Base-by-base conservation (phyloP, 2,329 filamentous ascomycete genomes). In the Ophiostoma fasciatum region DNA sequence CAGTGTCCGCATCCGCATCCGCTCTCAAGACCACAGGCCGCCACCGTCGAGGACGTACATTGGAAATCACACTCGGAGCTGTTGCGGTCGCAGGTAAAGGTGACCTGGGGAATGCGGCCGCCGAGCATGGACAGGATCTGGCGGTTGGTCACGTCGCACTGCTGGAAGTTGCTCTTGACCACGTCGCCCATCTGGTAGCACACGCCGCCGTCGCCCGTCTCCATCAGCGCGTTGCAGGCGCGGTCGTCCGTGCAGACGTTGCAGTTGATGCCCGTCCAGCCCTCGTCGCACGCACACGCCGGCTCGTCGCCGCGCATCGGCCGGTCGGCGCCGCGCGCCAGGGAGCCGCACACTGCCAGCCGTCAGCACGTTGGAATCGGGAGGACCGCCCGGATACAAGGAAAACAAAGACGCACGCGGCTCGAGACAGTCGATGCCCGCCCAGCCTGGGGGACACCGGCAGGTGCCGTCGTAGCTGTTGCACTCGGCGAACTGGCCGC, bases 181-280 rank as follows among this genome's bases (percentile, higher is more conserved):
- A 92, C 78, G 46, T 93, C 74, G 31, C 88, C 88, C 47, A 88
- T 78, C 51, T 82, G 79, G 55, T 94, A 96, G 61, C 90, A 98
- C 10, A 94, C 77, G 22, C 85, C 90, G 31, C 78, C 84, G 42
- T 83, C 71, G 4, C 72, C 72, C 12, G 78, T 75, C 4, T 83
- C 82, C 77, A 93, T 93, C 58, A 98, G 64, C 23, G 82, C 77
- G 53, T 90, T 74, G 52, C 90, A 98, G 13, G 82, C 87, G 46
- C 79, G 64, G 54, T 96, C 69, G 4, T 76, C 74, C 42, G 79
- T 76, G 59, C 90, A 98, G 38, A 98, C 83, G 50, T 90, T 98
- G 71, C 90, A 98, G 64, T 98, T 98, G 61, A 98, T 88, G 44
- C 90, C 90, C 28, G 73, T 73, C 90, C 90, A 98, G 38, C 90